Evolutionary conservation across 2,329 filamentous ascomycete genomes (phyloP).

Genomic region (Simplicillium aogashimaense): DNA sequence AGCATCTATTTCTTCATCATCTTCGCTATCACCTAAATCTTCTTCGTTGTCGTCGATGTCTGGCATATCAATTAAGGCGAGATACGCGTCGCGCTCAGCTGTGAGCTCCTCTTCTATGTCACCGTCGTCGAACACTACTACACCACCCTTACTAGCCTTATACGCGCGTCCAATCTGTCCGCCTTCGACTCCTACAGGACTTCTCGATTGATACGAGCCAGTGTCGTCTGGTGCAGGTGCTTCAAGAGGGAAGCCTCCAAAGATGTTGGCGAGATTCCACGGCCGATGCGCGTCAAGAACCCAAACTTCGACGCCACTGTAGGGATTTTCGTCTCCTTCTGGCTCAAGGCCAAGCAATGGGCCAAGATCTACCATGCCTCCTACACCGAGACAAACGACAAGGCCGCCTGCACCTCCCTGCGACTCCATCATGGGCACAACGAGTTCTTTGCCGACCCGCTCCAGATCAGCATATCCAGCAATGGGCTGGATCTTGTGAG

Average conservation of each 20-base stretch:
- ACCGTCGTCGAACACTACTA: slow-evolving; percentile 92
- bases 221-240: slow-evolving; percentile 38
- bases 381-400: slow-evolving; percentile 86
- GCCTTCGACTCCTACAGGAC: slow-evolving; percentile 56
- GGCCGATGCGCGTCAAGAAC: slow-evolving; percentile 83
- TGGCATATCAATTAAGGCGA: slow-evolving; percentile 82
- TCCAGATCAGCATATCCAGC: slow-evolving; percentile 85
- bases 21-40: slow-evolving; percentile 49
- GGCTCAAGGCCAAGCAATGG: slow-evolving; percentile 61
- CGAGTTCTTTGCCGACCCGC: slow-evolving; percentile 66
- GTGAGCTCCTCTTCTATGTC: slow-evolving; percentile 80
- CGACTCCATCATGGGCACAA: slow-evolving; percentile 76
- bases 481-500: slow-evolving; percentile 93
- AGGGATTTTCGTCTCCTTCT: slow-evolving; percentile 55
- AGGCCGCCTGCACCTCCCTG: slow-evolving; percentile 79
- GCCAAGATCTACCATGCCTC: slow-evolving; percentile 81
- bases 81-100: slow-evolving; percentile 70
- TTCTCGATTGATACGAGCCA: slow-evolving; percentile 36
- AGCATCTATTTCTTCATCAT: slow-evolving; percentile 48
- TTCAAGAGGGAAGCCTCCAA: slow-evolving; percentile 60
- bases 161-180: slow-evolving; percentile 66
- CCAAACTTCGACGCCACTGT: slow-evolving; percentile 90
- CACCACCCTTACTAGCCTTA: slow-evolving; percentile 70
- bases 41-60: slow-evolving; percentile 72
- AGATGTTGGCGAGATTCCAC: slow-evolving; percentile 92